Evolutionary conservation across 78 protist species (phyloP).

Genomic region (Dictyostelium purpureum): DNA sequence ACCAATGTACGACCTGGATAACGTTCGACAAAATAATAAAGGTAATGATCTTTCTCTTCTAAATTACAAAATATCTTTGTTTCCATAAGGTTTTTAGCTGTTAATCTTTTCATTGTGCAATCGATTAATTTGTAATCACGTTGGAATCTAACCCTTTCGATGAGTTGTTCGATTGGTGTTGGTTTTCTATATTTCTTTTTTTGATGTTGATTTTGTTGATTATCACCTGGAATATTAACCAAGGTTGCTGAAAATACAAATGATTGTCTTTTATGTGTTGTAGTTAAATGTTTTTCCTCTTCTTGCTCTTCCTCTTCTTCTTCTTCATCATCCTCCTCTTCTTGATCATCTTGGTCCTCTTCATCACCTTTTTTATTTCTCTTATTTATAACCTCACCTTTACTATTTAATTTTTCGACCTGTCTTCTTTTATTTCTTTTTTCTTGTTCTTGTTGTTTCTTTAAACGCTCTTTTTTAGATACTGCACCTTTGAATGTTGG

Average conservation of each 20-base stretch:
- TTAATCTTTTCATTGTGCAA: conserved; percentile 26
- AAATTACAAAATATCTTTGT: conserved; percentile 66
- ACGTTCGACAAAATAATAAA: conserved; percentile 70
- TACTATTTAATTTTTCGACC: neutral
- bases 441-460: neutral
- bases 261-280: conserved; percentile 73
- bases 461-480: neutral
- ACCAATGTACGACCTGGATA: conserved; percentile 86
- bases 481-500: neutral
- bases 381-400: neutral
- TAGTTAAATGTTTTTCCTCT: neutral
- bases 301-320: conserved; percentile 35
- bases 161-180: conserved; percentile 26
- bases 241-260: conserved; percentile 80
- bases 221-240: conserved; percentile 12
- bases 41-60: conserved; percentile 59
- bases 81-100: conserved; percentile 54
- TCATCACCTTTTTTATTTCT: neutral
- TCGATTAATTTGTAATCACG: conserved; percentile 65
- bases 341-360: neutral
- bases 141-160: conserved; percentile 70
- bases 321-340: conserved; percentile 42
- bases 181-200: neutral
- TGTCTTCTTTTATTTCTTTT: neutral
- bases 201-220: neutral